Evolutionary conservation across 768 basidiomycete genomes (phyloP), one percentile per base, ranked within the genome.

Genomic region (Neoboletus brunneissimus): DNA sequence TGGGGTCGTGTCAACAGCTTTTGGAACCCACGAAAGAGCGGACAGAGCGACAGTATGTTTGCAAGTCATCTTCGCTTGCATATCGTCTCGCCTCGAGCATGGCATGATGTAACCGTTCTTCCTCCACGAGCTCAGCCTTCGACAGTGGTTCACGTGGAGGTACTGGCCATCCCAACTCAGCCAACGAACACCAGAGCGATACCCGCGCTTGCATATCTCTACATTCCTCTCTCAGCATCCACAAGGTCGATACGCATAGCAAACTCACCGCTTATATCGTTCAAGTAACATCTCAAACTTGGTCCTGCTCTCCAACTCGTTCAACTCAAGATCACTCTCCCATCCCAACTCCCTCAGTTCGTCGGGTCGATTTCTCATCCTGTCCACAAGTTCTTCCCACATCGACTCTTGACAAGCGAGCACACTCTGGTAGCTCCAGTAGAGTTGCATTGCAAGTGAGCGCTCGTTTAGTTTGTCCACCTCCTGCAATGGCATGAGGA

Each of bases 321-420:
- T 81, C 45, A 85, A 69, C 60, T 87, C 84, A 50, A 82, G 79
- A 55, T 86, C 85, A 58, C 80, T 84, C 32, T 87, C 84, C 87
- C 87, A 89, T n/a, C 87, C 87, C 64, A 83, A 78, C 16, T 77
- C 78, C 53, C 72, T 67, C 27, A 88, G 70, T 55, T 83, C 79
- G 7, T 77, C 75, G 45, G 76, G 79, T 52, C 79, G 74, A 61
- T 86, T 86, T 49, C 82, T 75, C 68, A 86, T 76, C 57, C 81
- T 78, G 58, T 85, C 81, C 60, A 80, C 79, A 48, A 89, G 75
- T 53, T 87, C 86, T 58, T 88, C 87, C 86, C 87, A 89, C 85
- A 89, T 87, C 29, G 85, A 81, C 64, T 88, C 87, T 67, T 85
- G 81, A 60, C 84, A 86, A 13, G 84, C 85, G 13, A 87, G 67